Base-by-base conservation (phyloP, 2,329 filamentous ascomycete species). In the Beauveria asiatica region DNA sequence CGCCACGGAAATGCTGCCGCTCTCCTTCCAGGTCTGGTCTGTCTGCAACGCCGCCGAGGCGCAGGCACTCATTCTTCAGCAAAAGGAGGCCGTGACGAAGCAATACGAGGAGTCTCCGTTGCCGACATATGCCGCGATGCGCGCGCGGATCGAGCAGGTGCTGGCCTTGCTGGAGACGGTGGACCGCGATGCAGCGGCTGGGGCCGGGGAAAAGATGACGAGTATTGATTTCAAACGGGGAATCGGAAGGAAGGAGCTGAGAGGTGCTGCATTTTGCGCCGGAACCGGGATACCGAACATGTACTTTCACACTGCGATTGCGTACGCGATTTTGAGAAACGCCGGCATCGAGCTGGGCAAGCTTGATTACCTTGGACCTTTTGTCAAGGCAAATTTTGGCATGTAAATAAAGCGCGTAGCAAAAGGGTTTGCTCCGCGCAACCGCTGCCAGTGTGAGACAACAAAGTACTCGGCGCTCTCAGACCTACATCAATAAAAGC, bases 341-440 rank as follows among this genome's bases (percentile, higher is more conserved):
- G 78, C 83, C 70, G 86, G 85, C 1, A 81, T 87, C 19, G 74
- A 76, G 0, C n/a, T 89, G 23, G 84, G 83, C 41, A 88, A 88
- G 77, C 33, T 63, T 56, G 81, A 87, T 66, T 88, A 75, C 67
- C 64, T 84, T 42, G 42, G 16, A 3, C 21, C 66, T 8, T 78
- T 68, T 51, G 41, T 58, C 23, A 23, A 25, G 42, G 42, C 3
- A 8, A n/a, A 56, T 10, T 44, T 57, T 49, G 45, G 55, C 21
- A 50, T 48, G 54, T 57, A 48, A 13, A n/a, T 17, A 25, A 16
- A 3, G 17, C 33, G 5, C 33, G 6, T 6, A 11, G 33, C 33
- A 37, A 16, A 33, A 37, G 11, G 11, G 1, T 13, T 37, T 37
- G 33, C 33, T 37, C 33, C 33, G 33, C 33, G 33, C 33, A 37